Base-by-base conservation (phyloP, 306 rosid species). In the Lablab purpureus region DNA sequence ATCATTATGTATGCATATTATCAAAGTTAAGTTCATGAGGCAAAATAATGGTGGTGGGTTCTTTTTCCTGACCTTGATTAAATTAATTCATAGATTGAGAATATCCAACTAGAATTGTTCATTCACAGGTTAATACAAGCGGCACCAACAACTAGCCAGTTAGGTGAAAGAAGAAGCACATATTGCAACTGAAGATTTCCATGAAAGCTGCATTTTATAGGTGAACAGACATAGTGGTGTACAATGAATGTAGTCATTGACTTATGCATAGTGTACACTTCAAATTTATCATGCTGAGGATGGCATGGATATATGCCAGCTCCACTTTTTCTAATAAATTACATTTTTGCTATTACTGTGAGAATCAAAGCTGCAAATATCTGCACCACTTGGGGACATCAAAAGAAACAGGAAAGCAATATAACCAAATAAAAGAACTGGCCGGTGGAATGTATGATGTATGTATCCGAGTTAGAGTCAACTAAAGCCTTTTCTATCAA, bases 151-250 rank as follows among this genome's bases (percentile, higher is more conserved):
- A 34, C 18, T 34, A 68, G 46, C 32, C 27, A 41, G 60, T 73
- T 43, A 45, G 34, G 71, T 72, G 76, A 58, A 36, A 46, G 64
- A 78, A 65, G 28, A 6, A 51, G 60, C 30, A 62, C 71, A 76
- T 6, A 83, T 59, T 56, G 21, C 74, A 56, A 19, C 59, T 83
- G 40, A 74, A 83, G 71, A 77, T 63, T 52, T 81, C 64, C 84
- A 89, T 84, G 87, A 84, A 82, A 66, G 65, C 75, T 93, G 82
- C 86, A 89, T 80, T 79, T 82, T 80, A 87, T 77, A 77, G 92
- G 87, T 60, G 82, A 80, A 84, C 66, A 80, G 71, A 80, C 81
- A 81, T 84, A 82, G 90, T 85, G 88, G 88, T 83, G 90, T 84
- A 84, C 58, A 74, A 87, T 82, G 87, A 81, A 83, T 83, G 87